Evolutionary conservation across 257 asterid species (phyloP), one percentile per base, ranked within the genome.

Genomic region (Agastache rugosa): DNA sequence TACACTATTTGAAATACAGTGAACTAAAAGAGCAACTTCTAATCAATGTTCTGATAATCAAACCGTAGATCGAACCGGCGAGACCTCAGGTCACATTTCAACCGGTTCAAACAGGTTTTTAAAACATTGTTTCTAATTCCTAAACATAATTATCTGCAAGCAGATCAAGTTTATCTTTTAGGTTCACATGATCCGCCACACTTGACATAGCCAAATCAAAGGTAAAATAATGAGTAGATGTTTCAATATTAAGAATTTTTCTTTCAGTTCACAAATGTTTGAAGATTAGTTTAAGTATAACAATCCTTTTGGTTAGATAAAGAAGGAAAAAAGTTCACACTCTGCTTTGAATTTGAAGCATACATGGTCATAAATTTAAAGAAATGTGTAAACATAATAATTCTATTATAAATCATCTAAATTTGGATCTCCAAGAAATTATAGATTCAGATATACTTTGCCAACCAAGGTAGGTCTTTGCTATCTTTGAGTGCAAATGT

Each of bases 401-500:
- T 5, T 54, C 15, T 8, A 12, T 11, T 39, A 2, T 19, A 63
- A 39, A 61, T 63, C 19, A 17, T 63, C 17, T 10, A 37, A 63
- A 35, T 35, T 19, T 41, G 69, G 35, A 63, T 39, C 34, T 20
- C 69, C 69, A 63, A 63, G 29, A 62, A 16, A 3, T 9, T 37
- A n/a, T 3, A 27, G 53, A 61, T 25, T 76, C 81, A 90, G 51
- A 93, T 69, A 81, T 91, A 93, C 84, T 90, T 92, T 48, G 86
- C 77, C 85, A 94, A 60, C 98, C 98, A 94, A 19, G 97, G 96
- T 42, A 94, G 84, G 35, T 94, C 97, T 76, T 85, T 80, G 88
- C 95, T 85, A 75, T 87, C 97, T 78, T 92, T 94, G 73, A 94
- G 89, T 2, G 98, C 98, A 79, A 92, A 92, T 60, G 87, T 79